Base-by-base conservation (phyloP, 1,139 yeast genomes). In the Taiozyma sp. region DNA sequence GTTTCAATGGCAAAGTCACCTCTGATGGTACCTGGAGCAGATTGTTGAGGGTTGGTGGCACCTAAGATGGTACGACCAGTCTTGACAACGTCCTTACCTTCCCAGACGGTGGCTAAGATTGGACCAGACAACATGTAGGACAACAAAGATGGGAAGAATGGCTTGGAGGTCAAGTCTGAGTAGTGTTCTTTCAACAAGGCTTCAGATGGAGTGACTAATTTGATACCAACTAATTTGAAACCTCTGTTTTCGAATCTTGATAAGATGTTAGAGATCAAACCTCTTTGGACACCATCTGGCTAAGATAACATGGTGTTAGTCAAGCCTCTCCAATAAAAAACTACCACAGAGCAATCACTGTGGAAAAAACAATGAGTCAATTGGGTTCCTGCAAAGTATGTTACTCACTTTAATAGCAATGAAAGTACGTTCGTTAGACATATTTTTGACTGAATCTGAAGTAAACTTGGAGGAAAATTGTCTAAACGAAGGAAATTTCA, bases 221-320 rank as follows among this genome's bases (percentile, higher is more conserved):
- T 95, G 73, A 95, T 86, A 68, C 87, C 99, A 63, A 91, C 98
- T 68, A 95, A 84, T 80, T 91, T 91, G 91, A 76, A 95, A 66
- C 99, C 98, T 77, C 95, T 87, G 81, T 85, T 80, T 80, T 91
- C 97, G 76, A 95, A 95, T 77, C 99, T 90, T 67, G 86, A 80
- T 65, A 95, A 71, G 79, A 95, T 91, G 65, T 88, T 79, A 70
- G 95, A 77, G 75, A 91, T 79, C 73, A 95, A 83, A 60, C 98
- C 97, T 80, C 99, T 90, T 82, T 93, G 98, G 81, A 93, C 99
- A 78, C 98, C 99, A 76, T 93, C 99, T 77, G 99, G 99, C 41
- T 37, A 3, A 35, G 19, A 9, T 3, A 8, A 32, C 14, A 19
- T 37, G 24, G 24, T 70, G 48, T 42, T 35, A 3, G 29, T 28